Evolutionary conservation across 1,139 yeast genomes (phyloP), one percentile per base, ranked within the genome.

Genomic region (Trichomonascaceae sp.): DNA sequence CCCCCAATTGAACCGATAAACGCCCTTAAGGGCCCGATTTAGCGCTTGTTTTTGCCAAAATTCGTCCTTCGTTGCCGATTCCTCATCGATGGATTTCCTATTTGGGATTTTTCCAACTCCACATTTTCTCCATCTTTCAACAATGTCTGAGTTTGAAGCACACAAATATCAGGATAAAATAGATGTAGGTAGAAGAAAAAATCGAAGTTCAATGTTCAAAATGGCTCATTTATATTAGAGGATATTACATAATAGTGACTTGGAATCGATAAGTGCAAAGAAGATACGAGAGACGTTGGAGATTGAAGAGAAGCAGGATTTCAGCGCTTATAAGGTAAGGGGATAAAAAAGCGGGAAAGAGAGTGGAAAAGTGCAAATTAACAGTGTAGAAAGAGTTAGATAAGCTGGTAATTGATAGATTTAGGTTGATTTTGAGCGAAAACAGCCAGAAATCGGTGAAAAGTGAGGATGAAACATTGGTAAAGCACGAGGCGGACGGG

Each of bases 241-340:
- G 10, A n/a, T 87, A 18, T 70, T 87, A 43, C 74, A 84, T 56
- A 91, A 82, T n/a, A 83, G 93, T 1, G 85, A 87, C 61, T 75
- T 86, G 43, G 85, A 84, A 58, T 77, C 81, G 60, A 81, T 87
- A 19, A 82, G 91, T 1, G 90, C 87, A 12, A 86, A 85, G 66
- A 78, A 81, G 64, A 82, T 87, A 45, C 74, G 95, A 58, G 75
- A 78, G 59, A 91, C 91, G 0, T 66, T 87, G 27, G 89, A 84
- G 64, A 87, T 81, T 58, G 72, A 87, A 41, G 85, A 83, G 63
- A 80, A 79, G 2, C 73, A 78, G 1, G 83, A 85, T 59, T 73
- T 87, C 55, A 73, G 72, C 43, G 69, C 74, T 1, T 74, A 77
- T 57, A 84, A 67, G 59, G 67, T 63, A 48, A 19, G 55, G 22